Evolutionary conservation across 2,329 filamentous ascomycete genomes (phyloP).

Genomic region (Diaporthe batatas): DNA sequence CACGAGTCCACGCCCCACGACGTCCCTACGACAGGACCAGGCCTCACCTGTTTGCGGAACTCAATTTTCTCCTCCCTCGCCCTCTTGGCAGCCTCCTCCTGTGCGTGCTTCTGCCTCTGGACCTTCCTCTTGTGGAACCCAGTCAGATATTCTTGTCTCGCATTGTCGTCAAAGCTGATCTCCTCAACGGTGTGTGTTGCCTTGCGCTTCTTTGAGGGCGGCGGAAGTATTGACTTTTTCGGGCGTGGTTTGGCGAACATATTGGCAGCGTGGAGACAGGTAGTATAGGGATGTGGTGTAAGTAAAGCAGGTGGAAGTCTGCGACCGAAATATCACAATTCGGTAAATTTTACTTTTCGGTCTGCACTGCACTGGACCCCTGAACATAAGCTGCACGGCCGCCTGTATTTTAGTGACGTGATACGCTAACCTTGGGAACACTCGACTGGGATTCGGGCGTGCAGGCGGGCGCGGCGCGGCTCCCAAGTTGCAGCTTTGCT

Average conservation of each 20-base stretch:
- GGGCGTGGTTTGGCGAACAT: slow-evolving; percentile 71
- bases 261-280: slow-evolving; percentile 34
- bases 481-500: slow-evolving; percentile 21
- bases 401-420: slow-evolving; percentile 41
- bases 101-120: slow-evolving; percentile 85
- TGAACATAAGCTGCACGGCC: slow-evolving; percentile 40
- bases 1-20: not conserved
- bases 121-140: slow-evolving; percentile 97
- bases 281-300: not conserved
- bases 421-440: slow-evolving; percentile 35
- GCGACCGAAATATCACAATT: not conserved
- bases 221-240: slow-evolving; percentile 69
- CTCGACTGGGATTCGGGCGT: slow-evolving; percentile 22
- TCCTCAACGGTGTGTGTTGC: slow-evolving; percentile 75
- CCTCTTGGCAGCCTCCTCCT: slow-evolving; percentile 82
- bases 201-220: slow-evolving; percentile 77
- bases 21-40: not conserved
- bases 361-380: slow-evolving; percentile 33
- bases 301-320: not conserved
- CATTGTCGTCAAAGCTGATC: slow-evolving; percentile 84
- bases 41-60: slow-evolving; percentile 79
- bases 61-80: slow-evolving; percentile 82
- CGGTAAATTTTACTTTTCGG: slow-evolving; percentile 36
- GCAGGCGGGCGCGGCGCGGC: slow-evolving; percentile 19
- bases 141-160: slow-evolving; percentile 88